Base-by-base conservation (phyloP, 108 stramenopile genomes). In the Phaeodactylum tricornutum region DNA sequence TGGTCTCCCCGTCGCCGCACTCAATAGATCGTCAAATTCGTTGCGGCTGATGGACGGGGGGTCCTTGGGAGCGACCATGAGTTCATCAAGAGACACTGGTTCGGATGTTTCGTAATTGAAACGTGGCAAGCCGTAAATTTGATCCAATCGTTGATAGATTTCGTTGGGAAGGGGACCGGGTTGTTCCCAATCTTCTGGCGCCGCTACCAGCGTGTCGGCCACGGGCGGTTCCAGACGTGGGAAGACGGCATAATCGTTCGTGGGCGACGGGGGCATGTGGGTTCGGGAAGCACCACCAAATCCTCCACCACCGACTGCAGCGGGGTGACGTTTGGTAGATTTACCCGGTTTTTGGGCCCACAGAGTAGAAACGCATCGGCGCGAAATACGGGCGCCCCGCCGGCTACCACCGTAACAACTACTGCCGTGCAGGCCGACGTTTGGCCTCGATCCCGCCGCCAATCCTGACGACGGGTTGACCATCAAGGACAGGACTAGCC, bases 41-140 rank as follows among this genome's bases (percentile, higher is more conserved):
- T n/a, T n/a, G n/a, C n/a, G n/a, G n/a, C n/a, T n/a, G n/a, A n/a
- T n/a, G n/a, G n/a, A n/a, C n/a, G n/a, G n/a, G n/a, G n/a, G n/a
- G n/a, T n/a, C n/a, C n/a, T n/a, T n/a, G n/a, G n/a, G n/a, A n/a
- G n/a, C n/a, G n/a, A n/a, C n/a, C 17, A 73, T 68, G 35, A 64
- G 19, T 9, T 52, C 50, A n/a, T n/a, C n/a, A n/a, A n/a, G n/a
- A n/a, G n/a, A n/a, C n/a, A n/a, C n/a, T n/a, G n/a, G n/a, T 34
- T 34, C 24, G 8, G 24, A 29, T n/a, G 27, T 15, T 45, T 39
- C 71, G 53, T 72, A 81, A 44, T 89, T 89, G 65, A 89, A 89
- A 40, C 71, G 54, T 6, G 45, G 51, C 50, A 89, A 79, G 33
- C 87, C 87, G 61, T 89, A 89, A 42, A 89, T 89, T 22, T 81